phyloP scores from a whole-genome alignment of 495 filamentous ascomycete species.

The Lasiosphaeria ovina region DNA sequence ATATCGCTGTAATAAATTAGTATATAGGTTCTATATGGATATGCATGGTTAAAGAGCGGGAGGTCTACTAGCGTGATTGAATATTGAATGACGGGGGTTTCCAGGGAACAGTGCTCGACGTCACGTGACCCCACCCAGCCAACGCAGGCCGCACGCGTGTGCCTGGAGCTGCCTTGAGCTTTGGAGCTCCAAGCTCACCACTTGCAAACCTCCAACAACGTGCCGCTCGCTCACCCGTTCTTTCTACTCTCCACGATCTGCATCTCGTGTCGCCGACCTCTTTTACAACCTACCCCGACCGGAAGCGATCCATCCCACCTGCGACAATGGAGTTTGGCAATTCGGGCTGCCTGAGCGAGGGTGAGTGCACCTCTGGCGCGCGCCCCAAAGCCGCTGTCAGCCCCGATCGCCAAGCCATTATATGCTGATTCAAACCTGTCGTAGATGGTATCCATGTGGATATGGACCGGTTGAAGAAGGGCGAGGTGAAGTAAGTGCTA shows the following conservation, averaged over 20 bases:
- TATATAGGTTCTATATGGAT: no score
- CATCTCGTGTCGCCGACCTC: conserved; percentile 1
- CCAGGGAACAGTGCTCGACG: no score
- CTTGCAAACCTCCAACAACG: conserved; percentile 20
- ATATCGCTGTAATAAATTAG: no score
- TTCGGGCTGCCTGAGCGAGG: conserved; percentile 71
- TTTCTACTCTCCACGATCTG: conserved; percentile 6
- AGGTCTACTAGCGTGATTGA: no score
- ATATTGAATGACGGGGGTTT: neutral
- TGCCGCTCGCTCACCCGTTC: conserved; percentile 11
- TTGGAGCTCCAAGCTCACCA: conserved; percentile 27
- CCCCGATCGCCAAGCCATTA: neutral
- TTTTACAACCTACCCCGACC: neutral
- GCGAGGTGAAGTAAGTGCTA: conserved; percentile 65
- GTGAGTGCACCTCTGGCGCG: conserved; percentile 41
- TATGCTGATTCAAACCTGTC: no score
- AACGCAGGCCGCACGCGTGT: conserved; percentile 32
- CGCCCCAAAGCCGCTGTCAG: neutral
- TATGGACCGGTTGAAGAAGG: conserved; percentile 74
- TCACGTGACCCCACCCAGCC: conserved; percentile 27
- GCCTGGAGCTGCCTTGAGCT: conserved; percentile 52
- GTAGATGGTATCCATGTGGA: conserved; percentile 98
- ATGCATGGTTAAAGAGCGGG: no score
- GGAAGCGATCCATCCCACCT: conserved; percentile 14
- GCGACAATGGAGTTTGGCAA: conserved; percentile 58